Evolutionary conservation across 345 rosid genomes (phyloP).

Genomic region (Orychophragmus violaceus): DNA sequence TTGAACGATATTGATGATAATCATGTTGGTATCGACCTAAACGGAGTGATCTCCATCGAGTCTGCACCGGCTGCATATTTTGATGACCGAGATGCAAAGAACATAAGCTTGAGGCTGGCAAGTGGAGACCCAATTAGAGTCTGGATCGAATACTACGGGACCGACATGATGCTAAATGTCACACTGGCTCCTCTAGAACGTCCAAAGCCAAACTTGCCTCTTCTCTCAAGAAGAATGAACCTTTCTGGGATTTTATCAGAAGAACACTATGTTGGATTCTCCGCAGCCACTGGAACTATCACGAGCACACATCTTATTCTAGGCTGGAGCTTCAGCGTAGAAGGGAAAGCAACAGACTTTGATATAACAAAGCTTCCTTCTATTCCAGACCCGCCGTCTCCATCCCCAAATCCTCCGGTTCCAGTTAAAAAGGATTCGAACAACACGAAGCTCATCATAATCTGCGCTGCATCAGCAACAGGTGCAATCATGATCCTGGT

Average conservation of each 20-base stretch:
- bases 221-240: conserved; percentile 39
- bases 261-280: conserved; percentile 46
- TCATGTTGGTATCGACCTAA: conserved; percentile 59
- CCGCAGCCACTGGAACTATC: conserved; percentile 41
- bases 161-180: conserved; percentile 33
- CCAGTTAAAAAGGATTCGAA: background rate
- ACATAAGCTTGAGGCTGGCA: conserved; percentile 28
- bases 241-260: conserved; percentile 36
- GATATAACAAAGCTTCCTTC: conserved; percentile 45
- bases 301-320: conserved; percentile 37
- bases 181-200: conserved; percentile 38
- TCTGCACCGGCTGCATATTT: conserved; percentile 39
- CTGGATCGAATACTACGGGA: conserved; percentile 59
- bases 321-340: conserved; percentile 61
- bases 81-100: conserved; percentile 19
- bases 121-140: conserved; percentile 43
- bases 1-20: conserved; percentile 42
- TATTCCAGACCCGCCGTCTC: conserved; percentile 30
- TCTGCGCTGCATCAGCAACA: background rate
- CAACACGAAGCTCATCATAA: conserved; percentile 3
- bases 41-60: conserved; percentile 30
- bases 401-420: background rate
- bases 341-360: conserved; percentile 39
- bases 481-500: background rate
- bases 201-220: conserved; percentile 40